phyloP scores from a whole-genome alignment of 148 eudicot genomes.

The Heliamphora exappendiculata region DNA sequence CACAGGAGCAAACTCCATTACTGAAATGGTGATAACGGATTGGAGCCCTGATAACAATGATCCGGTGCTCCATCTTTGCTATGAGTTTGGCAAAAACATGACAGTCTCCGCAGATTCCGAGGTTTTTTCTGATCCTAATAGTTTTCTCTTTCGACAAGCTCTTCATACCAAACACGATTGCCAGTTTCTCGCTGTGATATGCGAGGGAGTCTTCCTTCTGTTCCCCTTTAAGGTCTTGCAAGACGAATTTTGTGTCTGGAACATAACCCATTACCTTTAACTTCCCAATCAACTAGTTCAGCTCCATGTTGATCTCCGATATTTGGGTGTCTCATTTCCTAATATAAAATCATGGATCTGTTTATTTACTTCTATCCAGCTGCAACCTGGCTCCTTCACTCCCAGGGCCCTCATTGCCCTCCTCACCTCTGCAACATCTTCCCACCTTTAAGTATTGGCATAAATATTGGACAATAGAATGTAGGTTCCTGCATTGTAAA shows the following conservation, averaged over 20 bases:
- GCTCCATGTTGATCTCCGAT: not conserved
- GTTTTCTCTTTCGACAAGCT: not conserved
- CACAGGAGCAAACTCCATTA: conserved; percentile 4
- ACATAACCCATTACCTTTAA: conserved; percentile 10
- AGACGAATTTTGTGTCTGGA: conserved; percentile 4
- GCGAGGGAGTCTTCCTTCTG: conserved; percentile 11
- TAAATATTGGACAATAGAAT: conserved; percentile 9
- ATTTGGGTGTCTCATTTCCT: conserved; percentile 8
- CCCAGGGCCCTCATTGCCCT: conserved; percentile 4
- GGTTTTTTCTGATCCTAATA: conserved; percentile 13
- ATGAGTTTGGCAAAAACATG: conserved; percentile 12
- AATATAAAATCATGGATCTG: conserved; percentile 12
- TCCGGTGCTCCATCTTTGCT: conserved; percentile 6
- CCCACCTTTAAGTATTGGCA: conserved; percentile 10
- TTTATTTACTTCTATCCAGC: conserved; percentile 14
- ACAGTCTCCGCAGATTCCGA: conserved; percentile 11
- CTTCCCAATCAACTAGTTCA: conserved; percentile 10
- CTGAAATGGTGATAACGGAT: conserved; percentile 7
- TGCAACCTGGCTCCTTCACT: conserved; percentile 15
- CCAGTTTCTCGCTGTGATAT: conserved; percentile 12
- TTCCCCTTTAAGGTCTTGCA: conserved; percentile 10
- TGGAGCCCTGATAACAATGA: conserved; percentile 12
- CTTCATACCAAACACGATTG: conserved; percentile 8
- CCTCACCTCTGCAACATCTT: conserved; percentile 10
- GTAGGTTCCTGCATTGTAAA: conserved; percentile 13